These are phyloP conservation scores for Mimosa pudica DNA, from an alignment of 306 rosid species.

Conservation along the genomic window DNA sequence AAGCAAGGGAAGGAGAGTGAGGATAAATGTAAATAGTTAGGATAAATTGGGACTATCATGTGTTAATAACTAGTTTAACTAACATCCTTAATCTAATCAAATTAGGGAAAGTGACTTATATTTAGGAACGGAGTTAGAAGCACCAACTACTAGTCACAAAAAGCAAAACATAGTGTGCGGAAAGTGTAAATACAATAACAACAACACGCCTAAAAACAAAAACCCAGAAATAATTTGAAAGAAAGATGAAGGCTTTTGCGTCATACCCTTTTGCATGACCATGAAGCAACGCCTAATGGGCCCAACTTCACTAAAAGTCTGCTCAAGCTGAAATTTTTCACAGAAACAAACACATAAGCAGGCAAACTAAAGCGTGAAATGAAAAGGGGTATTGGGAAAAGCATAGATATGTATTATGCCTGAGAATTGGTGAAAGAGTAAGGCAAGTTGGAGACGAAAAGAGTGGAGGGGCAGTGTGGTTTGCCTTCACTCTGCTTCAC, in stretches of 20 bases:
- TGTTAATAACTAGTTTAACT: too few species aligned
- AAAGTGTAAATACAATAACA: not conserved
- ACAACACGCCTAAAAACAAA: not conserved
- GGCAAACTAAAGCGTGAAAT: not conserved
- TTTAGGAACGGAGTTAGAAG: too few species aligned
- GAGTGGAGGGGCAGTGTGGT: conserved; percentile 52
- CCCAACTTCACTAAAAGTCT: conserved; percentile 82
- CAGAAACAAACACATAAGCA: not conserved
- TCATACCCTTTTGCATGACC: conserved; percentile 76
- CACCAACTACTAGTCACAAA: not conserved
- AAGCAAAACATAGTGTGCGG: not conserved
- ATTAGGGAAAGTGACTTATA: too few species aligned
- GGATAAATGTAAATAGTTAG: too few species aligned
- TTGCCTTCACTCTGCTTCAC: conserved; percentile 50
- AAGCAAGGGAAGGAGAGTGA: too few species aligned
- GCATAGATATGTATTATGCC: conserved; percentile 39
- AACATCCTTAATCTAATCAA: too few species aligned
- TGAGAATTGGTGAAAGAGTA: conserved; percentile 73
- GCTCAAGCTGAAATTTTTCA: conserved; percentile 64
- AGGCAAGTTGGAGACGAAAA: conserved; percentile 78
- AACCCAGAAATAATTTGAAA: not conserved
- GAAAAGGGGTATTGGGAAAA: too few species aligned
- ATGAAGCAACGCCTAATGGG: conserved; percentile 88
- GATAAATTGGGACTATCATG: too few species aligned
- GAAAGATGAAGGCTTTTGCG: not conserved